A percentile compares a stretch with the other conserved stretches of the same genome.
phyloP scores from a whole-genome alignment of 2,329 filamentous ascomycete genomes.

The Chaetomiaceae sp. region DNA sequence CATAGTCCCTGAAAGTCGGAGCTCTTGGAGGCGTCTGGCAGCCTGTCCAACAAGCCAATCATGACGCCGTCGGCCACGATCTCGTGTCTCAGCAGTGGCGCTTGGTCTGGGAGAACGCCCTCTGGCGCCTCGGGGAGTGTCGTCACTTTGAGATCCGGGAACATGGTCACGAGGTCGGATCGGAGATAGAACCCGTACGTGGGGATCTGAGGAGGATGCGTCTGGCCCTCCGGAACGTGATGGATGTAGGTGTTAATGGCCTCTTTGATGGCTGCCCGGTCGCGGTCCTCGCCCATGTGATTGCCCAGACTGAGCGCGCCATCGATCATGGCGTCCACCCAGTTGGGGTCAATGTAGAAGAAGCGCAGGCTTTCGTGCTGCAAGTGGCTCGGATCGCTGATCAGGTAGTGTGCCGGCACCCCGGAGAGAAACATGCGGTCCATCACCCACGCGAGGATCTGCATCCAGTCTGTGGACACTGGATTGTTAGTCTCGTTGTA shows the following conservation, averaged over 20 bases:
- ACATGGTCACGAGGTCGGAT: conserved; percentile 34
- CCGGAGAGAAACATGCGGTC: conserved; percentile 36
- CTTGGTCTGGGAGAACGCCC: neutral
- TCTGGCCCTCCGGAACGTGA: conserved; percentile 2
- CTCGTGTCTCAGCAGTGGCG: neutral
- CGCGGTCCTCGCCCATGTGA: conserved; percentile 31
- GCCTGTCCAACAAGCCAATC: neutral
- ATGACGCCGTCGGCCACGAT: neutral
- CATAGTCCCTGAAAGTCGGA: neutral
- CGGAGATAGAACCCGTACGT: conserved; percentile 38
- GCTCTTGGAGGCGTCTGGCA: neutral
- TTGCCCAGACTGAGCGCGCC: conserved; percentile 41
- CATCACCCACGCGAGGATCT: conserved; percentile 35
- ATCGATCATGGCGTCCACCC: conserved; percentile 41
- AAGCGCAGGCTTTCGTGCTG: conserved; percentile 38
- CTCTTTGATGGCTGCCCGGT: conserved; percentile 30
- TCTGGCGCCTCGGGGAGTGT: neutral
- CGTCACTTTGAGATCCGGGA: conserved; percentile 34
- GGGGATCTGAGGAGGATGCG: conserved; percentile 32
- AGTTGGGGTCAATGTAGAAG: conserved; percentile 43
- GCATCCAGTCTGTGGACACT: conserved; percentile 35
- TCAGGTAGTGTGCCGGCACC: conserved; percentile 39
- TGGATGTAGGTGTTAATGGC: conserved; percentile 33
- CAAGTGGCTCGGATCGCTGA: conserved; percentile 36
- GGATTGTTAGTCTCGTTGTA: conserved; percentile 35